Percentiles rank a stretch among this genome's conserved stretches.
Conservation (phyloP, 1,139 yeast genomes). For the Nadsonia commutata region DNA sequence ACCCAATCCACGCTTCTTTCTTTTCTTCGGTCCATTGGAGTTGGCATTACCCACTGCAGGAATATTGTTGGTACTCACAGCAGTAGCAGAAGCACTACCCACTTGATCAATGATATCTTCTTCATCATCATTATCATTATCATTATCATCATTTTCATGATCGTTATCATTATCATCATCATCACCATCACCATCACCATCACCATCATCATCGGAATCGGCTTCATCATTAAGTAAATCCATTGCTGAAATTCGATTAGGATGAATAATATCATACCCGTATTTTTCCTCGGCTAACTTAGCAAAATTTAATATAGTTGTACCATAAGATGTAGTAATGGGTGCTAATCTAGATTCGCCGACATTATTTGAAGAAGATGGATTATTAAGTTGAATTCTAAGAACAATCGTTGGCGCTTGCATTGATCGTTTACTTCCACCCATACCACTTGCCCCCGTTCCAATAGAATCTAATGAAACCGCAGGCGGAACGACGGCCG, state of each 20-base stretch:
- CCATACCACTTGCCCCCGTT: background rate
- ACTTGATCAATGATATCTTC: conserved; percentile 3
- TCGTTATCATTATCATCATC: conserved; percentile 6
- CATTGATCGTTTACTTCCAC: background rate
- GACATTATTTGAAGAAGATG: background rate
- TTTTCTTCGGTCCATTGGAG: conserved; percentile 7
- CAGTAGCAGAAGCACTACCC: background rate
- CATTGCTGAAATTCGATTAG: conserved; percentile 35
- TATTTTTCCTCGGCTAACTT: conserved; percentile 75
- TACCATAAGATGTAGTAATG: conserved; percentile 3
- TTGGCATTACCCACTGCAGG: conserved; percentile 5
- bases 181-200: conserved; percentile 7
- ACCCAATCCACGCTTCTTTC: conserved; percentile 31
- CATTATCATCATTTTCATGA: conserved; percentile 3
- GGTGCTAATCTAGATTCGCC: background rate
- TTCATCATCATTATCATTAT: background rate
- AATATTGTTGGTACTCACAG: conserved; percentile 3
- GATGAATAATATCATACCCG: conserved; percentile 65
- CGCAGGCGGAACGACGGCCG: too few relatives aligned
- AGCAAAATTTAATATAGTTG: conserved; percentile 41
- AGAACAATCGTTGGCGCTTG: background rate
- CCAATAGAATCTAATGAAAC: background rate
- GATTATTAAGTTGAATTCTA: background rate
- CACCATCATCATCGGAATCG: conserved; percentile 39
- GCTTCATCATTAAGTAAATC: conserved; percentile 49